Evolutionary conservation across 768 basidiomycete genomes (phyloP), one percentile per base, ranked within the genome.

Genomic region (Chalciporus sphaerocephalus): DNA sequence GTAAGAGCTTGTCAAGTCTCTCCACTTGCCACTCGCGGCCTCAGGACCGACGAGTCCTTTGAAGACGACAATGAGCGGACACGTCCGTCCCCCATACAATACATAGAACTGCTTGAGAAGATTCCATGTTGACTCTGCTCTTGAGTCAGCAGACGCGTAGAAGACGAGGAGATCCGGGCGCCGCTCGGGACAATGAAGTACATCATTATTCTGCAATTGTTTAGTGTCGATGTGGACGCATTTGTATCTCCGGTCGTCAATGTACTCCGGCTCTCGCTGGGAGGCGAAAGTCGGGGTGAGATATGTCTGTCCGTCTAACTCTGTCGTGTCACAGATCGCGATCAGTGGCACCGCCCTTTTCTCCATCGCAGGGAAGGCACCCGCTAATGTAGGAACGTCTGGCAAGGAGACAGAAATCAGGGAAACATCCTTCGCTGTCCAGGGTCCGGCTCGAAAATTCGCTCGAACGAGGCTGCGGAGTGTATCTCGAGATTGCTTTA

Each of bases 141-240:
- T 47, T 8, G 44, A 45, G 24, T 51, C 34, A n/a, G 42, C 48
- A 37, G 50, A 38, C 11, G 54, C 48, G 34, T 43, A 54, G 40
- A 62, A 59, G 40, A 61, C 40, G 13, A 61, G 48, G 23, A 61
- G 60, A 40, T 61, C 57, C 4, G 54, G 44, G 6, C 46, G 53
- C 21, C 30, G 46, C 21, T 50, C 43, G 2, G 17, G 2, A 24
- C 6, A 24, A 22, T 23, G 38, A 21, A 35, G 44, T 2, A 46
- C 16, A 8, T 45, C 33, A 13, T 47, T 44, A n/a, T 20, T 27
- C 22, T 41, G 25, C 3, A 44, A 12, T 15, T 43, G 45, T 13
- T 13, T 42, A 17, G 36, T 17, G 22, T 52, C 32, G 10, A 56
- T 42, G 28, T 47, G 40, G 22, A 50, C 39, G 42, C 42, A 59